Base-by-base conservation (phyloP, 139 green algal species). In the Chlamydomonas sp. region DNA sequence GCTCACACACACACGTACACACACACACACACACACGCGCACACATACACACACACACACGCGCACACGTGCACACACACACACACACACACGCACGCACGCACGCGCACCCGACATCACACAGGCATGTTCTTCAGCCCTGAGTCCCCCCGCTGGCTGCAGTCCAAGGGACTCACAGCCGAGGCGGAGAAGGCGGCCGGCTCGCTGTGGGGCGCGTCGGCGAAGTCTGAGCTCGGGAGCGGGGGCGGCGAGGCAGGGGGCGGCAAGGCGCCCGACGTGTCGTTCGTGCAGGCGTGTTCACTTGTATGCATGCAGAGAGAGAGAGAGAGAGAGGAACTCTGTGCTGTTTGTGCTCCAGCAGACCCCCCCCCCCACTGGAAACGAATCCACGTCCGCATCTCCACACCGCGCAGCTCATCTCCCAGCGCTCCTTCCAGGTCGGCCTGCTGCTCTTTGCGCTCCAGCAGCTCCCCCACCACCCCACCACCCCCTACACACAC, bases 381-480 rank as follows among this genome's bases (percentile, higher is more conserved):
- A n/a, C n/a, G n/a, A n/a, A n/a, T n/a, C n/a, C n/a, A n/a, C n/a
- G n/a, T n/a, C n/a, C n/a, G n/a, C n/a, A n/a, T n/a, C n/a, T n/a
- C n/a, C n/a, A n/a, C n/a, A n/a, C n/a, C n/a, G n/a, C n/a, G n/a
- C n/a, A n/a, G n/a, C n/a, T n/a, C n/a, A n/a, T n/a, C n/a, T 20
- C 26, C 31, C 39, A 48, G 59, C 59, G 59, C 59, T 66, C 59
- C 26, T 37, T 66, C 16, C 59, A 66, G 59, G 43, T 66, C 20
- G 59, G 59, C 59, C 59, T 66, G 59, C 22, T 66, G 59, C 59
- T 66, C 30, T 75, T 67, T 26, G 16, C 64, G 39, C 81, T 97
- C 35, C 92, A 97, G 83, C 94, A 99, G 87, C 92, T 97, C 66
- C 79, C 84, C 2, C n/a, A n/a, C n/a, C n/a, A n/a, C n/a, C n/a